Evolutionary conservation across 1,139 yeast genomes (phyloP), one percentile per base, ranked within the genome.

Genomic region (Yamadazyma sp.): DNA sequence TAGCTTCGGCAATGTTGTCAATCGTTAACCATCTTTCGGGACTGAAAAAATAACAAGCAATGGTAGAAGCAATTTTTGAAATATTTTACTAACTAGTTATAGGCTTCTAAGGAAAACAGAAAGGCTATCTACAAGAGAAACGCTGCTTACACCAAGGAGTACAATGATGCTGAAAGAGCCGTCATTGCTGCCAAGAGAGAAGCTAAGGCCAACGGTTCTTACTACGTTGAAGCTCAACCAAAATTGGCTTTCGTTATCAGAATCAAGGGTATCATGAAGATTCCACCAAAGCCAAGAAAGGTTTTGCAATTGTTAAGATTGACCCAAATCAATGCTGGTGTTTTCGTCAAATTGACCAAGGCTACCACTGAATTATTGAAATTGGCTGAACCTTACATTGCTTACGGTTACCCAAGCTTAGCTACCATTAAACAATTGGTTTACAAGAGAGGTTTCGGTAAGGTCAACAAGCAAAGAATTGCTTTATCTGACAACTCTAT

Each of bases 381-480:
- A 74, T 85, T 92, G 71, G 96, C 92, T 68, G 97, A 92, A 78
- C 98, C 98, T 71, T 92, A 89, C 84, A 84, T 92, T 73, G 95
- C 98, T 64, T 92, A 86, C 85, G 98, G 98, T 79, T 90, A 90
- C 92, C 98, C 98, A 78, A 86, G 88, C 67, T 80, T 87, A 69
- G 74, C 97, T 54, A 86, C 97, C 73, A 82, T 90, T 67, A 90
- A 97, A 80, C 86, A 90, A 76, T 86, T 92, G 71, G 73, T 92
- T 63, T 92, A 92, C 97, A 92, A 92, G 95, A 90, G 98, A 81
- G 98, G 98, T 73, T 85, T 75, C 92, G 98, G 97, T 78, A 92
- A 92, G 88, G 75, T 92, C 70, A 88, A 89, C 94, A 88, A 87
- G 81, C 98, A 92, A 82, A 88, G 98, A 82, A 78, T 90, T 63